Conservation (phyloP, 139 green algal genomes). For the Pseudopediastrum boryanum region DNA sequence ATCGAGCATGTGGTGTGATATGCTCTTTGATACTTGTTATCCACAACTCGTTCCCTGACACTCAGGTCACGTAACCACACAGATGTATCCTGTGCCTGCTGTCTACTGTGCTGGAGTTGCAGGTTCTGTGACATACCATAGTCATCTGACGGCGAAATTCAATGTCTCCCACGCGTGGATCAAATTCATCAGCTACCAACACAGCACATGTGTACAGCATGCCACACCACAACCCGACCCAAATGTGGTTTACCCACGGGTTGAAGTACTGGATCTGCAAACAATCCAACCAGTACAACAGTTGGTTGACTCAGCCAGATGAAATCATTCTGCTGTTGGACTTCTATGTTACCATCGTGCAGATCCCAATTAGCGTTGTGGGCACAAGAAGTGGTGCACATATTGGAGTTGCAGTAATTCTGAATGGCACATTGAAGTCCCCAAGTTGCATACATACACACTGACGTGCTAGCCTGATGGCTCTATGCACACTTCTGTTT, state of each 20-base stretch:
- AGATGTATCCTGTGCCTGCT: not conserved
- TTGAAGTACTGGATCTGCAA: constrained; percentile 25
- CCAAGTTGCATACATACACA: too few relatives aligned
- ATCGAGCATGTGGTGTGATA: too few relatives aligned
- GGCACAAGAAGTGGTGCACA: not conserved
- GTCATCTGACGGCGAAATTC: not conserved
- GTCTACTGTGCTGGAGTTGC: not conserved
- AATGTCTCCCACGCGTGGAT: too few relatives aligned
- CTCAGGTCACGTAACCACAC: too few relatives aligned
- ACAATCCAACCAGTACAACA: not conserved
- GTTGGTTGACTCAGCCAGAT: not conserved
- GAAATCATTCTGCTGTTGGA: not conserved
- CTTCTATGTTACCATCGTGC: not conserved
- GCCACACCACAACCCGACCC: constrained; percentile 27
- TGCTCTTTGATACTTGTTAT: too few relatives aligned
- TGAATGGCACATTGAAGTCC: too few relatives aligned
- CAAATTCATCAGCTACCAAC: constrained; percentile 13
- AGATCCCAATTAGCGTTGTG: not conserved
- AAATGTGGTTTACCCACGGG: constrained; percentile 4
- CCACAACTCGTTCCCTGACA: too few relatives aligned
- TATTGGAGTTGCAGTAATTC: not conserved
- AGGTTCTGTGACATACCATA: not conserved
- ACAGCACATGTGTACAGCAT: constrained; percentile 13
- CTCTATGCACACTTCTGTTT: too few relatives aligned
- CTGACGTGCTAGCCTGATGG: too few relatives aligned